phyloP scores from a whole-genome alignment of 176 grass and related monocot species.

The Ampelocalamus luodianensis region DNA sequence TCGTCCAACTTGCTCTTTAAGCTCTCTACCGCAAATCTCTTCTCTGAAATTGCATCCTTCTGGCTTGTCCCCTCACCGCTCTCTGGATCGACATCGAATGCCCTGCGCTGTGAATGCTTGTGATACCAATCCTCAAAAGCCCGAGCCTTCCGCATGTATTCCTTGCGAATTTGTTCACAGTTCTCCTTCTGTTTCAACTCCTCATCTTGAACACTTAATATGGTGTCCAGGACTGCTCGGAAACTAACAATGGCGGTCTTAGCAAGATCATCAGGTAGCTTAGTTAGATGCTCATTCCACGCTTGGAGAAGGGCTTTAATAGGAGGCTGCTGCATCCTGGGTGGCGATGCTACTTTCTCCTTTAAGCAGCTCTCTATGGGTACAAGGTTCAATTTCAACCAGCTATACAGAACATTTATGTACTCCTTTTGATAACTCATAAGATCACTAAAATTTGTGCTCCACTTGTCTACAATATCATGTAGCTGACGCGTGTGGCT shows the following conservation, averaged over 20 bases:
- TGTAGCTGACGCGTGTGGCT: constrained; percentile 77
- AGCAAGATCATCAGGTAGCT: constrained; percentile 81
- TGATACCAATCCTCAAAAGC: constrained; percentile 95
- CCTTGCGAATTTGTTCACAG: constrained; percentile 60
- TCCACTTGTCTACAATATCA: constrained; percentile 80
- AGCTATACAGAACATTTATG: constrained; percentile 70
- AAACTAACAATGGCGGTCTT: constrained; percentile 79
- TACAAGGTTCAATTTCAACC: constrained; percentile 88
- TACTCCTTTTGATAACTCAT: constrained; percentile 82
- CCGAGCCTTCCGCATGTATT: constrained; percentile 63
- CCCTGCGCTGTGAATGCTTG: constrained; percentile 61
- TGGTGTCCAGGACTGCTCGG: constrained; percentile 77
- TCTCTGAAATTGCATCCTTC: constrained; percentile 74
- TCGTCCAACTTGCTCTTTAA: constrained; percentile 75
- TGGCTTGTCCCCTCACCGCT: constrained; percentile 48
- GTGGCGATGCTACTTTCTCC: constrained; percentile 88
- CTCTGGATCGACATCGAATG: constrained; percentile 55
- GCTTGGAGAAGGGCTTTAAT: constrained; percentile 76
- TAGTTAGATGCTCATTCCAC: constrained; percentile 79
- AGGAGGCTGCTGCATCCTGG: constrained; percentile 68
- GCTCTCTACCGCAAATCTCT: constrained; percentile 64
- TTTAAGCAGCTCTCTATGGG: constrained; percentile 97
- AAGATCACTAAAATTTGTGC: constrained; percentile 67
- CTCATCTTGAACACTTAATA: constrained; percentile 77
- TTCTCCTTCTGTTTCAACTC: constrained; percentile 93